Evolutionary conservation across 2,329 filamentous ascomycete genomes (phyloP).

Genomic region (Fusarium succisae): DNA sequence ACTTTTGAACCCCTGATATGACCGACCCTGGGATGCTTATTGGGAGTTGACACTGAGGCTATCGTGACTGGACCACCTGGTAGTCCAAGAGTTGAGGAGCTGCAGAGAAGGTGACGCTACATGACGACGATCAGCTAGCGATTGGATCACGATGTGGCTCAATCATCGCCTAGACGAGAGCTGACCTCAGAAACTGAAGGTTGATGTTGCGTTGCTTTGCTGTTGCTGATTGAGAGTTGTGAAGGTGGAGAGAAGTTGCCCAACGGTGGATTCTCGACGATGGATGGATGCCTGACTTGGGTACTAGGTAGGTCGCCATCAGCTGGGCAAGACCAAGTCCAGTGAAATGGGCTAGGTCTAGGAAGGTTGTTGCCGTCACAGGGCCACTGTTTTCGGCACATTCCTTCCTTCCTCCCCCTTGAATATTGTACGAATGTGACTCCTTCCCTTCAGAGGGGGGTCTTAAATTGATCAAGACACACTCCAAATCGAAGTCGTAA

Average conservation of each 20-base stretch:
- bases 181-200: neutral
- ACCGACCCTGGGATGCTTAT: slow-evolving; percentile 10
- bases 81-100: neutral
- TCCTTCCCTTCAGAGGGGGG: neutral
- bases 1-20: slow-evolving; percentile 9
- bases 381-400: slow-evolving; percentile 14
- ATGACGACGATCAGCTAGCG: neutral
- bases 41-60: slow-evolving; percentile 11
- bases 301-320: neutral
- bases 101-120: neutral
- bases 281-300: slow-evolving; percentile 20
- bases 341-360: neutral
- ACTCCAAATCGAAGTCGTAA: neutral
- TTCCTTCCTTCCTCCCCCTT: slow-evolving; percentile 21
- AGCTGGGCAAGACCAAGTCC: slow-evolving; percentile 1
- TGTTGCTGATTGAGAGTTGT: neutral
- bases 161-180: neutral
- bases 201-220: neutral
- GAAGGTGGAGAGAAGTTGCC: slow-evolving; percentile 2
- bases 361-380: slow-evolving; percentile 20
- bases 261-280: slow-evolving; percentile 16
- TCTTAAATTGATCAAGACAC: neutral
- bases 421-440: neutral
- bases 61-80: slow-evolving; percentile 16
- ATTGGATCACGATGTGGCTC: neutral